Percentiles rank a stretch among this genome's conserved stretches.
These are phyloP conservation scores for Alternaria rosae DNA, from an alignment of 2,329 filamentous ascomycete genomes.

Conservation along the genomic window DNA sequence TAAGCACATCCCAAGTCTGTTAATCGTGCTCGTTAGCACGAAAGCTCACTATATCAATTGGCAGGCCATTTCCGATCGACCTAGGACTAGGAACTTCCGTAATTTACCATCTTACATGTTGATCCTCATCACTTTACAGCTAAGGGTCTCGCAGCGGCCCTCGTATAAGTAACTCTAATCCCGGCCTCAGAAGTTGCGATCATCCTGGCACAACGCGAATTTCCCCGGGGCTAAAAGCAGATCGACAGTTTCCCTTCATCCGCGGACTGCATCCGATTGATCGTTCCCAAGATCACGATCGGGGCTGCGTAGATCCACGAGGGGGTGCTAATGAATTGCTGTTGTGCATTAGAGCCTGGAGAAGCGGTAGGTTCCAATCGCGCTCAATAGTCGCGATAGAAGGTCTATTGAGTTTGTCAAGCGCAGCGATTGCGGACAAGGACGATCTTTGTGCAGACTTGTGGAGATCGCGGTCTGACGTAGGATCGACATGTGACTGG, in stretches of 20 bases:
- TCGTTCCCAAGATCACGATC: slow-evolving; percentile 2
- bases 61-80: neutral
- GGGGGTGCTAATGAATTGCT: neutral
- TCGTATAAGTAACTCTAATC: neutral
- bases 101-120: neutral
- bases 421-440: neutral
- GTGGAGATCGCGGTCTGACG: neutral
- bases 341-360: neutral
- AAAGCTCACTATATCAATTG: neutral
- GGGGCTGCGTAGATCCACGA: slow-evolving; percentile 5
- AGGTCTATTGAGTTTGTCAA: neutral
- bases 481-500: neutral
- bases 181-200: slow-evolving; percentile 3
- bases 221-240: slow-evolving; percentile 8
- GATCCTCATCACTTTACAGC: neutral
- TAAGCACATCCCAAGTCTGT: neutral
- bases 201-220: slow-evolving; percentile 4
- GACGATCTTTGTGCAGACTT: neutral
- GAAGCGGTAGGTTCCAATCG: neutral
- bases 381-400: neutral
- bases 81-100: neutral
- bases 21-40: neutral
- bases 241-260: slow-evolving; percentile 11
- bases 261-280: neutral
- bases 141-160: neutral